Conservation (phyloP, 1,139 yeast genomes). For the Hansenula anomala region DNA sequence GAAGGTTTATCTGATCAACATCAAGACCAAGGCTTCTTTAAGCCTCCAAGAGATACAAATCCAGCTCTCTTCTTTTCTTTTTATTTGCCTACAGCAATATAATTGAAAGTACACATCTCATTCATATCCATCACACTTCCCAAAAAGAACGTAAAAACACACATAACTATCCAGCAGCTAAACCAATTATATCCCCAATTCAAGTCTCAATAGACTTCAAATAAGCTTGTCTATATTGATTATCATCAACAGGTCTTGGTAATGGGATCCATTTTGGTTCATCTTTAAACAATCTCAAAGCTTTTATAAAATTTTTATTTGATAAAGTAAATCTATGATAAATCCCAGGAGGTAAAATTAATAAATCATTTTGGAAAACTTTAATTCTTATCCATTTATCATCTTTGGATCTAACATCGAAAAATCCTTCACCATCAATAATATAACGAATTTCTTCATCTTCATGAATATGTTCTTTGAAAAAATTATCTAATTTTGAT, state of each 20-base stretch:
- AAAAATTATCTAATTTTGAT: slow-evolving; percentile 64
- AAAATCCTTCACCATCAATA: slow-evolving; percentile 86
- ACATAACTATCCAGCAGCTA: too few species aligned
- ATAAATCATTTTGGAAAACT: slow-evolving; percentile 59
- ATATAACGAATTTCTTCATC: slow-evolving; percentile 95
- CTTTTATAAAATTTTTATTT: slow-evolving; percentile 56
- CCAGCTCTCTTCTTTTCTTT: too few species aligned
- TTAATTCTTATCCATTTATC: slow-evolving; percentile 80
- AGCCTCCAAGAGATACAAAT: too few species aligned
- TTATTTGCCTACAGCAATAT: too few species aligned
- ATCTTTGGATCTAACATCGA: slow-evolving; percentile 65
- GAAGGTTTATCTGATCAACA: too few species aligned
- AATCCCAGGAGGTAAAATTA: slow-evolving; percentile 84
- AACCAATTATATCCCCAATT: background rate
- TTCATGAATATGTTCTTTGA: slow-evolving; percentile 88
- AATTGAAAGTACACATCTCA: too few species aligned
- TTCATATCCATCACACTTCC: too few species aligned
- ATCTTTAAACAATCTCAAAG: slow-evolving; percentile 82
- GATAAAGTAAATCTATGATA: slow-evolving; percentile 88
- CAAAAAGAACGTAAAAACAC: too few species aligned
- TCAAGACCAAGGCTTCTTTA: too few species aligned
- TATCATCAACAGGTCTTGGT: slow-evolving; percentile 55
- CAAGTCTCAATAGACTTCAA: slow-evolving; percentile 24
- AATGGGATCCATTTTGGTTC: slow-evolving; percentile 97
- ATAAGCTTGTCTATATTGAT: slow-evolving; percentile 37